phyloP scores from a whole-genome alignment of 1,139 yeast genomes.

The Trichomonascaceae sp. region DNA sequence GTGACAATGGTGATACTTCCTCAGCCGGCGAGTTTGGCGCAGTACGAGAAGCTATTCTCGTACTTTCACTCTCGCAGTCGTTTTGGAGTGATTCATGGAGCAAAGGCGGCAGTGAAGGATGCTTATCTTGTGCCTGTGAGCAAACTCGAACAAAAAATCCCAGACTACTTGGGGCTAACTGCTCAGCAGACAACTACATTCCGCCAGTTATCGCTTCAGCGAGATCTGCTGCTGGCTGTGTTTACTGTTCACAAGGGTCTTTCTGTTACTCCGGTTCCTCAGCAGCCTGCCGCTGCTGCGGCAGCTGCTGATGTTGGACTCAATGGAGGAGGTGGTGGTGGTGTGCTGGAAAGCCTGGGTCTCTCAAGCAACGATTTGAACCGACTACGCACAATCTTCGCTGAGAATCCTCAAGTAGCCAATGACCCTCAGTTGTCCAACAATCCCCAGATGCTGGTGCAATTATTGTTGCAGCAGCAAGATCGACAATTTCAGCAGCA shows the following conservation, averaged over 20 bases:
- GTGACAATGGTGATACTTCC: slow-evolving; percentile 29
- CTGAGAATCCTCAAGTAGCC: slow-evolving; percentile 11
- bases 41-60: slow-evolving; percentile 36
- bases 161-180: slow-evolving; percentile 11
- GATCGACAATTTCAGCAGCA: background rate
- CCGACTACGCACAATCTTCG: slow-evolving; percentile 14
- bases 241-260: slow-evolving; percentile 10
- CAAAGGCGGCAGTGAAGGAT: slow-evolving; percentile 46
- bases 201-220: slow-evolving; percentile 4
- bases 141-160: slow-evolving; percentile 9
- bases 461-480: slow-evolving; percentile 15
- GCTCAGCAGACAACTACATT: slow-evolving; percentile 8
- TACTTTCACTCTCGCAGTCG: slow-evolving; percentile 39
- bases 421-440: slow-evolving; percentile 13
- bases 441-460: slow-evolving; percentile 18
- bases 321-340: background rate
- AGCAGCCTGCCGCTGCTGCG: slow-evolving; percentile 6
- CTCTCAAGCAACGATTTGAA: slow-evolving; percentile 15
- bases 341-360: slow-evolving; percentile 1
- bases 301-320: slow-evolving; percentile 1
- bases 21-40: slow-evolving; percentile 8
- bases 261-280: slow-evolving; percentile 3
- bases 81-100: slow-evolving; percentile 48
- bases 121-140: slow-evolving; percentile 43
- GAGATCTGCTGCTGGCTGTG: slow-evolving; percentile 10